Conservation (phyloP, 306 rosid genomes). For the Sphenostylis stenocarpa region DNA sequence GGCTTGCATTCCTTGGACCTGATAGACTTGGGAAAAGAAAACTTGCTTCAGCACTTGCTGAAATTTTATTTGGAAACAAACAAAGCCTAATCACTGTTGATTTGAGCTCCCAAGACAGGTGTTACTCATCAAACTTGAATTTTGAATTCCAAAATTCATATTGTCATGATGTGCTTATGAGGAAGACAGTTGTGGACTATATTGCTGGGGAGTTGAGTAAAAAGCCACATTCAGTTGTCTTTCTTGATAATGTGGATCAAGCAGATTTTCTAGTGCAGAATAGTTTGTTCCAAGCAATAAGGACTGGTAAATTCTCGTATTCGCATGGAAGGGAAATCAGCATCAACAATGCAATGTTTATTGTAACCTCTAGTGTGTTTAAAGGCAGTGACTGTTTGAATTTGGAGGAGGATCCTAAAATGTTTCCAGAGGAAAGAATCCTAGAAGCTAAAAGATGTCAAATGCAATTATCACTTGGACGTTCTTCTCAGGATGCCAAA, state of each 20-base stretch:
- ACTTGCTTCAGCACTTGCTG: constrained; percentile 72
- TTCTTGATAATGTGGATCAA: constrained; percentile 70
- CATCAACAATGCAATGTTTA: constrained; percentile 57
- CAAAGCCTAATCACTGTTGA: constrained; percentile 67
- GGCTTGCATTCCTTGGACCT: constrained; percentile 85
- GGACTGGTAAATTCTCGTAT: constrained; percentile 72
- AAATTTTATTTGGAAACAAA: constrained; percentile 52
- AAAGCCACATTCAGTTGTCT: constrained; percentile 67
- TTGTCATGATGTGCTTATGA: constrained; percentile 57
- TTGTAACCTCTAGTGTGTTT: constrained; percentile 44
- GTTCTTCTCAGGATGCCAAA: constrained; percentile 37
- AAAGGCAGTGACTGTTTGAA: constrained; percentile 32
- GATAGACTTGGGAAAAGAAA: constrained; percentile 82
- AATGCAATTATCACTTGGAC: constrained; percentile 52
- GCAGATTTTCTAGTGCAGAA: constrained; percentile 67
- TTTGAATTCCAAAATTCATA: constrained; percentile 45
- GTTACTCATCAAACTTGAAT: constrained; percentile 36
- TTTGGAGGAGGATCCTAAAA: constrained; percentile 30
- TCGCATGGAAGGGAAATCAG: constrained; percentile 78
- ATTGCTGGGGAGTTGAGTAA: constrained; percentile 75
- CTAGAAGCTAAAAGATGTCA: constrained; percentile 71
- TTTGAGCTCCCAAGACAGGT: constrained; percentile 50
- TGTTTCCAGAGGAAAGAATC: constrained; percentile 71
- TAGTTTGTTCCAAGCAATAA: constrained; percentile 71
- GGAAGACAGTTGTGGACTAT: constrained; percentile 68